phyloP scores from a whole-genome alignment of 2,329 filamentous ascomycete genomes.

The Sporothrix curviconia region DNA sequence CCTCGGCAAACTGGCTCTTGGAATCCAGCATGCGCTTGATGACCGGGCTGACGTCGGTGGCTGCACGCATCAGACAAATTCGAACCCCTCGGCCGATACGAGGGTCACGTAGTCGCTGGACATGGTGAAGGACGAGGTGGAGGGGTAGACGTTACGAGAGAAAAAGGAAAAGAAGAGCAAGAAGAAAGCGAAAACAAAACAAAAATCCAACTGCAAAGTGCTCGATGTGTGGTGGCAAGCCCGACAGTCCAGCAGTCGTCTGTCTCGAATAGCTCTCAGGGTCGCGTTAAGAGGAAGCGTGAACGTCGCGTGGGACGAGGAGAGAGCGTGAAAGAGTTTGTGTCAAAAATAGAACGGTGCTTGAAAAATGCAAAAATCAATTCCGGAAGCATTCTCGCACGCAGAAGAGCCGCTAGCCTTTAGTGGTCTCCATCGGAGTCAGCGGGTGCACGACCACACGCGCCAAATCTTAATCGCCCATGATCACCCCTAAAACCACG shows the following conservation, averaged over 20 bases:
- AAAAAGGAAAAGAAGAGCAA: background rate
- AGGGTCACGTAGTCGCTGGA: conserved; percentile 68
- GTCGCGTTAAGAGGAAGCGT: background rate
- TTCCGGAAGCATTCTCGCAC: background rate
- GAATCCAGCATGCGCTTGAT: conserved; percentile 72
- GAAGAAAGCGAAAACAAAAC: background rate
- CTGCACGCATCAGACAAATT: conserved; percentile 69
- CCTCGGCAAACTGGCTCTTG: conserved; percentile 60
- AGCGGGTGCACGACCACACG: conserved; percentile 7
- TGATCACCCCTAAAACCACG: conserved; percentile 12
- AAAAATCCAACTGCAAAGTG: too few relatives aligned
- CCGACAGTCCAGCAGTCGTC: too few relatives aligned
- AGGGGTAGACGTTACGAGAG: background rate
- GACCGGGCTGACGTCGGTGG: conserved; percentile 61
- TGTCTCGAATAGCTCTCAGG: too few relatives aligned
- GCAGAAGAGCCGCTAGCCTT: background rate
- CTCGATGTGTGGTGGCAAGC: too few relatives aligned
- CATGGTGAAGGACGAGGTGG: conserved; percentile 3
- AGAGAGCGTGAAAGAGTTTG: too few relatives aligned
- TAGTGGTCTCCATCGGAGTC: background rate
- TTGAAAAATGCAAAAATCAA: background rate
- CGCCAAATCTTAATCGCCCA: background rate
- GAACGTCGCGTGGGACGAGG: too few relatives aligned
- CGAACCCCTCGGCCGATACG: conserved; percentile 67
- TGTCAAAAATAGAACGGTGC: too few relatives aligned